A percentile compares a stretch with the other conserved stretches of the same genome.
Evolutionary conservation across 371 early-diverging fungal genomes (phyloP).

Genomic region (Parasitella parasitica): DNA sequence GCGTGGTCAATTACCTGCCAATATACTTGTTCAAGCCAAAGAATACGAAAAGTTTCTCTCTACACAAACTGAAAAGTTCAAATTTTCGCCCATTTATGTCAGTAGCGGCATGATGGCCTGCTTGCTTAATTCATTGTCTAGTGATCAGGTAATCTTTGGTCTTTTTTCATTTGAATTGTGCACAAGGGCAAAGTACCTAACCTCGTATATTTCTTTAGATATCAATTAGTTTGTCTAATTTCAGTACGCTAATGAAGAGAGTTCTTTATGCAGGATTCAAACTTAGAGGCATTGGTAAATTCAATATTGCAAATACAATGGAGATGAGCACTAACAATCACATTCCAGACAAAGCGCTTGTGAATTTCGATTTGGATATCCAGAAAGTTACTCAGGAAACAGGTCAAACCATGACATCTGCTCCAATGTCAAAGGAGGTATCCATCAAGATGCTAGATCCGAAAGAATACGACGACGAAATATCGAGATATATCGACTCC

Average conservation of each 20-base stretch:
- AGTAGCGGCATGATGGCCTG: conserved; percentile 43
- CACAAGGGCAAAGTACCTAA: too few species aligned
- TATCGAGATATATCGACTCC: not conserved
- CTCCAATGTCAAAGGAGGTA: not conserved
- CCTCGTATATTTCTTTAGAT: not conserved
- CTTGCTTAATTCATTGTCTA: conserved; percentile 22
- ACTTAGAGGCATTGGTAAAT: not conserved
- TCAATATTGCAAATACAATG: too few species aligned
- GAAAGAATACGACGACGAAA: not conserved
- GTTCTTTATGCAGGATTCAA: not conserved
- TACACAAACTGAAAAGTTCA: not conserved
- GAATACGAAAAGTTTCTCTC: conserved; percentile 24
- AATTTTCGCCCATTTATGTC: not conserved
- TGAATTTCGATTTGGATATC: not conserved
- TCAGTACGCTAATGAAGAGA: not conserved
- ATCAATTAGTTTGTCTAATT: not conserved
- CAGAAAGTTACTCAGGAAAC: not conserved
- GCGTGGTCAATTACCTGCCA: conserved; percentile 14
- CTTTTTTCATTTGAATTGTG: too few species aligned
- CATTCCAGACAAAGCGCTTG: not conserved
- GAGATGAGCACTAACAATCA: not conserved
- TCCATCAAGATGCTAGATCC: not conserved
- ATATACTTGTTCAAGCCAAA: conserved; percentile 30
- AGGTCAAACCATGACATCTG: not conserved
- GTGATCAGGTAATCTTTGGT: conserved; percentile 21